phyloP scores from a whole-genome alignment of 2,329 filamentous ascomycete species.

The Hansfordia pulvinata region DNA sequence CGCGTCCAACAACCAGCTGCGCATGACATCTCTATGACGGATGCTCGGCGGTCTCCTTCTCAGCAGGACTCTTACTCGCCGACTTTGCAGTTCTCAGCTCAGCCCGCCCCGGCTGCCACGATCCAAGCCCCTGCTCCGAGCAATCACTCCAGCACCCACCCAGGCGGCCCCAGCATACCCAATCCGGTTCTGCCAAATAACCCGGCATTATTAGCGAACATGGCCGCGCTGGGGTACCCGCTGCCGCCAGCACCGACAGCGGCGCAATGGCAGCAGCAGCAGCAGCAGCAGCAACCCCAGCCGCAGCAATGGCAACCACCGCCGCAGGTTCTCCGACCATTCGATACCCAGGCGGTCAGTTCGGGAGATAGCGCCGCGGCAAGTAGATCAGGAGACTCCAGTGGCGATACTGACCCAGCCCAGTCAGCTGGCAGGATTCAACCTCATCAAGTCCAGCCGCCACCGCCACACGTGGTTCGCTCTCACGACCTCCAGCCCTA shows the following conservation, averaged over 20 bases:
- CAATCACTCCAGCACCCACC: too few relatives aligned
- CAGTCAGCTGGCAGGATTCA: slow-evolving; percentile 19
- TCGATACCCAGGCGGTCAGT: slow-evolving; percentile 16
- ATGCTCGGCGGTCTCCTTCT: slow-evolving; percentile 10
- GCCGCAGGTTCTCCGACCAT: not conserved
- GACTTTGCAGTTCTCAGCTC: slow-evolving; percentile 1
- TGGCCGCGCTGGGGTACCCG: too few relatives aligned
- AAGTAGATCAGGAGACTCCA: slow-evolving; percentile 27
- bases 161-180: too few relatives aligned
- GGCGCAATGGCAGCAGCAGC: not conserved
- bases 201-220: too few relatives aligned
- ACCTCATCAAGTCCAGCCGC: slow-evolving; percentile 23
- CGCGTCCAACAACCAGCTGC: slow-evolving; percentile 31
- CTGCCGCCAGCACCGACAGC: not conserved
- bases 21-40: slow-evolving; percentile 21
- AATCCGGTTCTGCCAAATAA: too few relatives aligned
- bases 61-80: slow-evolving; percentile 21
- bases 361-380: slow-evolving; percentile 25
- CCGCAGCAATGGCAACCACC: slow-evolving; percentile 4
- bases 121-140: too few relatives aligned
- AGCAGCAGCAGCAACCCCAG: not conserved
- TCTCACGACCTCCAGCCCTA: slow-evolving; percentile 61
- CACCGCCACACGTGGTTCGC: slow-evolving; percentile 50
- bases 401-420: slow-evolving; percentile 20
- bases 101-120: too few relatives aligned